A percentile compares a stretch with the other conserved stretches of the same genome.
phyloP scores from a whole-genome alignment of 345 rosid genomes.

The Heritiera fomes region DNA sequence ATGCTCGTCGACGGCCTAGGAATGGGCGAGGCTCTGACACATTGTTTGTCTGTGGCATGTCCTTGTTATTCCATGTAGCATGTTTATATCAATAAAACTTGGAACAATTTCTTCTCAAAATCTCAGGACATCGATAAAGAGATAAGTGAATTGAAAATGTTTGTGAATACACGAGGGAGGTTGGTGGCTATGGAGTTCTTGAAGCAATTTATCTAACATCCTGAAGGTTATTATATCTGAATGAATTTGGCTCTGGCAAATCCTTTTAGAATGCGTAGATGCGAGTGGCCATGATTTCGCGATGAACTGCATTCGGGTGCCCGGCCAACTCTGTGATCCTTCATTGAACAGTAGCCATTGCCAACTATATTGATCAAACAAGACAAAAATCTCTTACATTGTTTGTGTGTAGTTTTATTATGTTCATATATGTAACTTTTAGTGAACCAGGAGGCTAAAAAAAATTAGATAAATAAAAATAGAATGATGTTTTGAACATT shows the following conservation, averaged over 20 bases:
- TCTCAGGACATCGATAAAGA: slow-evolving; percentile 96
- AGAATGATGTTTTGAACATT: not conserved
- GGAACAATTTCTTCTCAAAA: slow-evolving; percentile 8
- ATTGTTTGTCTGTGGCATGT: not conserved
- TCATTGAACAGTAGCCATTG: slow-evolving; percentile 1
- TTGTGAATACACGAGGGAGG: slow-evolving; percentile 88
- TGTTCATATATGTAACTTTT: not conserved
- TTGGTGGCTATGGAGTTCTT: slow-evolving; percentile 90
- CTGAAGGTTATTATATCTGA: slow-evolving; percentile 14
- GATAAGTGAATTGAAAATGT: slow-evolving; percentile 84
- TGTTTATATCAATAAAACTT: not conserved
- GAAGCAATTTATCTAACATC: slow-evolving; percentile 70
- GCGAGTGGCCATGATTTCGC: not conserved
- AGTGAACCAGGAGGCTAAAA: not conserved
- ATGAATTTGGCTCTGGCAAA: not conserved
- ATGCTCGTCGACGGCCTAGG: too few relatives aligned
- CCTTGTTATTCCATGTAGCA: too few relatives aligned
- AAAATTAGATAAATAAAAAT: not conserved
- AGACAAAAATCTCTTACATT: not conserved
- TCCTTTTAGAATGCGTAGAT: not conserved
- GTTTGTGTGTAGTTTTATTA: not conserved
- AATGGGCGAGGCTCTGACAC: too few relatives aligned
- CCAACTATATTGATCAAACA: not conserved
- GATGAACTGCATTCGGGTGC: not conserved
- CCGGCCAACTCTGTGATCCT: not conserved